These are phyloP conservation scores for Solidago caesia DNA, from an alignment of 129 eudicot species.

Conservation along the genomic window DNA sequence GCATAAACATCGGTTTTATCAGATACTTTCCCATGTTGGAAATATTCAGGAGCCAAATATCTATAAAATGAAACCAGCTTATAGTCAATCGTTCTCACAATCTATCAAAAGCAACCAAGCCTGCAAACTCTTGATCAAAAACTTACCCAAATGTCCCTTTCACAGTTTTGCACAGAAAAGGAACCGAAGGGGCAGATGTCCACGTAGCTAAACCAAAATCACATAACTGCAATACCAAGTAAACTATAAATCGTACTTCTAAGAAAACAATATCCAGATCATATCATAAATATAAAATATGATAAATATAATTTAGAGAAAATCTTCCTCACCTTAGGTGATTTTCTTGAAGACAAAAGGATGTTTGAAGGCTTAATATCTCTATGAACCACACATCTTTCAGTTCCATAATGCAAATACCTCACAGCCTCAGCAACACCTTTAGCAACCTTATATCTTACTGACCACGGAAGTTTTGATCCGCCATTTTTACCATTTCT, in stretches of 20 bases:
- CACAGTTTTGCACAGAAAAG: slow-evolving; percentile 98
- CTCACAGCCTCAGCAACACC: slow-evolving; percentile 87
- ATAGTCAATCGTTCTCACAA: not conserved
- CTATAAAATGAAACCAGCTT: slow-evolving; percentile 35
- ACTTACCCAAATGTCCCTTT: slow-evolving; percentile 98
- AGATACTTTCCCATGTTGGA: slow-evolving; percentile 98
- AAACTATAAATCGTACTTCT: slow-evolving; percentile 5
- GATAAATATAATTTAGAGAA: not conserved
- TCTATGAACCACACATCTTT: slow-evolving; percentile 97
- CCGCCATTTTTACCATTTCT: slow-evolving; percentile 73
- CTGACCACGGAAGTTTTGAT: slow-evolving; percentile 78
- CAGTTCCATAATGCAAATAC: slow-evolving; percentile 82
- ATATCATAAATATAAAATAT: slow-evolving; percentile 1
- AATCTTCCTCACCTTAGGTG: slow-evolving; percentile 62
- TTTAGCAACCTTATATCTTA: slow-evolving; percentile 77
- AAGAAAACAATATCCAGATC: not conserved
- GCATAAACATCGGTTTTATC: slow-evolving; percentile 99
- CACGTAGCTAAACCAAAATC: slow-evolving; percentile 97
- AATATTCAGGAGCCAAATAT: slow-evolving; percentile 97
- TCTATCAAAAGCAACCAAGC: not conserved
- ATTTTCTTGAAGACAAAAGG: slow-evolving; percentile 87
- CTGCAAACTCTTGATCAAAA: slow-evolving; percentile 13
- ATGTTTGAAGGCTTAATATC: slow-evolving; percentile 98
- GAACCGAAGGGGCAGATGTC: slow-evolving; percentile 96
- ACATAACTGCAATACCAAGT: slow-evolving; percentile 58